A percentile compares a stretch with the other conserved stretches of the same genome.
Evolutionary conservation across 73 alveolate genomes (phyloP).

Genomic region (Paramecium octaurelia): DNA sequence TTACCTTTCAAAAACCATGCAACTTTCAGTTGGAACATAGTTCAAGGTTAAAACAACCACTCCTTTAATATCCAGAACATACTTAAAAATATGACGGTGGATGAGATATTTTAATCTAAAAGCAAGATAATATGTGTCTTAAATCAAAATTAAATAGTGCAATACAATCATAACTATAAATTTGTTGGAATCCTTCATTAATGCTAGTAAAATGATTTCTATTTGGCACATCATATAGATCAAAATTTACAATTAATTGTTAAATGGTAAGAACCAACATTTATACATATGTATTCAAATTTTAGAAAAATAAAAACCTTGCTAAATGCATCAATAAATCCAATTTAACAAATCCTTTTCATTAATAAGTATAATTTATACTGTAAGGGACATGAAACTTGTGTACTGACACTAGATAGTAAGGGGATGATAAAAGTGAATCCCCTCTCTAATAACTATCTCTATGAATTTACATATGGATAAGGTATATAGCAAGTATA

Average conservation of each 20-base stretch:
- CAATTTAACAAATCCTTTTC: neutral
- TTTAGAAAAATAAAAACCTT: neutral
- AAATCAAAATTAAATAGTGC: neutral
- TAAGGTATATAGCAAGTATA: neutral
- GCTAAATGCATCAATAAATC: neutral
- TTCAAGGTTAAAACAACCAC: neutral
- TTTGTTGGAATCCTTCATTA: neutral
- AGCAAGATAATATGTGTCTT: neutral
- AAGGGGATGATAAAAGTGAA: neutral
- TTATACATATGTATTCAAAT: neutral
- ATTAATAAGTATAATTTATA: conserved; percentile 24
- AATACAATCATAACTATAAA: neutral
- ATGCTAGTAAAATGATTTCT: neutral
- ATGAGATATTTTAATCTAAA: neutral
- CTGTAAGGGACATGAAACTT: neutral
- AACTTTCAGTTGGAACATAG: neutral
- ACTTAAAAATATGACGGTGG: neutral
- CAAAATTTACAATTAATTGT: neutral
- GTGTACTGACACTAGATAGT: neutral
- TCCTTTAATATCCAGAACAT: neutral
- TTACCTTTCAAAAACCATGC: conserved; percentile 13
- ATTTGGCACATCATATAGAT: neutral
- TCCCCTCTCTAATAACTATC: neutral
- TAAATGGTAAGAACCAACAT: neutral
- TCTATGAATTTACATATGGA: conserved; percentile 9